Evolutionary conservation across 805 yeast genomes (phyloP).

Genomic region (Kluyveromyces aestuarii): DNA sequence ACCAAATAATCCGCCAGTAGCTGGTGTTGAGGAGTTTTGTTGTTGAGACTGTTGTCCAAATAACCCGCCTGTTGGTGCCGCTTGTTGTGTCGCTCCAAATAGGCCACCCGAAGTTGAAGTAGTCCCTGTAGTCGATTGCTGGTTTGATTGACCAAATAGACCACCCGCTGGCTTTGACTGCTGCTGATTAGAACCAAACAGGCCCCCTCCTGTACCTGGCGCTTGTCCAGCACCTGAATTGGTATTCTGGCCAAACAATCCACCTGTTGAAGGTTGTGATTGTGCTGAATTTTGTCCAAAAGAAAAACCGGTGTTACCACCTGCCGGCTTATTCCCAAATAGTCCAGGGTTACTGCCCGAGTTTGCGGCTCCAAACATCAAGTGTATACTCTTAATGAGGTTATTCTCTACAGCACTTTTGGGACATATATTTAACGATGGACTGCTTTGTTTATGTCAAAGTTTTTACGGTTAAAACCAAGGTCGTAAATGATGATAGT

Average conservation of each 20-base stretch:
- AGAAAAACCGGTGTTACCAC: slow-evolving; percentile 8
- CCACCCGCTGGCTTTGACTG: not conserved
- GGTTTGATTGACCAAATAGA: not conserved
- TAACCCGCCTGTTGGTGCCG: slow-evolving; percentile 12
- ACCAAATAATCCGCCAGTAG: slow-evolving; percentile 13
- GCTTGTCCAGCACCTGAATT: not conserved
- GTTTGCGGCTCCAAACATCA: slow-evolving; percentile 8
- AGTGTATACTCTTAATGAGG: not conserved
- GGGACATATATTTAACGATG: not conserved
- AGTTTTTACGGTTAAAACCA: not conserved
- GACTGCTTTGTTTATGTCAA: not conserved
- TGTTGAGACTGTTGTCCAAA: slow-evolving; percentile 14
- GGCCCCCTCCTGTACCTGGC: not conserved
- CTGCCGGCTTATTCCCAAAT: slow-evolving; percentile 17
- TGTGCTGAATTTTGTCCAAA: slow-evolving; percentile 10
- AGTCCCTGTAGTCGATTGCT: slow-evolving; percentile 3
- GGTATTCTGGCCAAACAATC: slow-evolving; percentile 2
- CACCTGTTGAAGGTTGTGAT: not conserved
- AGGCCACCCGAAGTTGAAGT: slow-evolving; percentile 26
- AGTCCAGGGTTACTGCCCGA: slow-evolving; percentile 12
- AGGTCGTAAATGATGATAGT: not conserved
- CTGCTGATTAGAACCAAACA: not conserved
- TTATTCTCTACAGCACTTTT: too few species aligned
- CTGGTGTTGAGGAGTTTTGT: not conserved
- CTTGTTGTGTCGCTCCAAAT: slow-evolving; percentile 28